Evolutionary conservation across 2,329 filamentous ascomycete species (phyloP).

Genomic region (Fusarium nelsonii): DNA sequence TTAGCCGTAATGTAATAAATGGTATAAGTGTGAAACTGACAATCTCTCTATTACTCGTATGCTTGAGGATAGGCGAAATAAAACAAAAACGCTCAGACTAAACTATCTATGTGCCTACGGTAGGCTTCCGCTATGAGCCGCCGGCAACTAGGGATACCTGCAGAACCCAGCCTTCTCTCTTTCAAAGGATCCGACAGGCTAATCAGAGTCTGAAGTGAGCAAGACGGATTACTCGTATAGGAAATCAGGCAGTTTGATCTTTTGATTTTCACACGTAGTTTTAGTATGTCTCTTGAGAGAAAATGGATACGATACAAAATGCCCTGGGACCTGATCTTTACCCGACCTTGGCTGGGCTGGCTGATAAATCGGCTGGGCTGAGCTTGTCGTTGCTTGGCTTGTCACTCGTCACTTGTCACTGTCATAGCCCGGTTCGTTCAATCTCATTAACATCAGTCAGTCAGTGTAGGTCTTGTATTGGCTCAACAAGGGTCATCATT

Average conservation of each 20-base stretch:
- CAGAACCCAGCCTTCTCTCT: conserved; percentile 40
- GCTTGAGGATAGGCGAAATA: conserved; percentile 9
- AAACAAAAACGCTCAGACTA: conserved; percentile 17
- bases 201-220: neutral
- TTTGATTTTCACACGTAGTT: conserved; percentile 25
- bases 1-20: neutral
- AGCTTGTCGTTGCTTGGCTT: conserved; percentile 26
- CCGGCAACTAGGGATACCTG: conserved; percentile 20
- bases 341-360: conserved; percentile 13
- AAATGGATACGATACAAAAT: conserved; percentile 5
- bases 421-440: conserved; percentile 29
- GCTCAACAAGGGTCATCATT: conserved; percentile 33
- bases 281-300: conserved; percentile 5
- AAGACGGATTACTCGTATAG: conserved; percentile 30
- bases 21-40: no score
- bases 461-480: conserved; percentile 29
- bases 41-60: conserved; percentile 26
- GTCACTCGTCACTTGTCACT: conserved; percentile 41
- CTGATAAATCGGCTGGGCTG: conserved; percentile 49
- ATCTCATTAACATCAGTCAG: conserved; percentile 24
- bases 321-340: neutral
- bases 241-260: conserved; percentile 28
- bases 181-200: conserved; percentile 33
- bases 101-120: conserved; percentile 17
- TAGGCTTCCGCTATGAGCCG: conserved; percentile 31